Base-by-base conservation (phyloP, 176 grass and related monocot species). In the Otatea glauca region DNA sequence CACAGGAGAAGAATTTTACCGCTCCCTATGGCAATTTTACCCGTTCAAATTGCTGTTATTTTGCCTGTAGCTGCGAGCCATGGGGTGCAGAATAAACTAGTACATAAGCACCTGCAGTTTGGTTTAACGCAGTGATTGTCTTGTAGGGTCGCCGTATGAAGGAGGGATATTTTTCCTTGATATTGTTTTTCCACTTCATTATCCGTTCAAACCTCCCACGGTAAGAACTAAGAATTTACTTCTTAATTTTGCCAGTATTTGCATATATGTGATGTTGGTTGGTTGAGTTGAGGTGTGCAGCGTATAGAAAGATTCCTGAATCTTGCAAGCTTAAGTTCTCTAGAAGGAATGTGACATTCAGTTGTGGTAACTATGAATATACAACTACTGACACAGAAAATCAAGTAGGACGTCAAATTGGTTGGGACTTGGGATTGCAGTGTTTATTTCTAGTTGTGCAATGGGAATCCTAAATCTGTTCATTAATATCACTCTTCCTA, bases 101-200 rank as follows among this genome's bases (percentile, higher is more conserved):
- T 44, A 48, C 61, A 47, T 13, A 66, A 87, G 18, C 25, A 64
- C 37, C 53, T 61, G 9, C 4, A 23, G 14, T 49, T 66, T 61
- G 75, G 42, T 51, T 60, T 83, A 11, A 87, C 14, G 11, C 20
- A 38, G 8, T 44, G 48, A 61, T 71, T 74, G 5, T 80, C 74
- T 79, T 82, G 43, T 76, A 97, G 92, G 92, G 34, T 81, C 95
- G 0, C 95, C 95, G 32, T 95, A 98, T 71, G 95, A 93, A 92
- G 95, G 93, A 86, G 95, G 95, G 54, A 89, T 98, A 86, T 98
- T 93, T 90, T 98, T 95, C 24, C 87, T 95, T 66, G 95, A 98
- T 72, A 85, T 98, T 21, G 76, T 93, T 55, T 98, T 98, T 51
- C 91, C 95, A 15, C 64, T 43, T 87, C 1, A 98, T 55, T 98